Evolutionary conservation across 2,329 filamentous ascomycete genomes (phyloP), one percentile per base, ranked within the genome.

Genomic region (Cyphellophora europaea): DNA sequence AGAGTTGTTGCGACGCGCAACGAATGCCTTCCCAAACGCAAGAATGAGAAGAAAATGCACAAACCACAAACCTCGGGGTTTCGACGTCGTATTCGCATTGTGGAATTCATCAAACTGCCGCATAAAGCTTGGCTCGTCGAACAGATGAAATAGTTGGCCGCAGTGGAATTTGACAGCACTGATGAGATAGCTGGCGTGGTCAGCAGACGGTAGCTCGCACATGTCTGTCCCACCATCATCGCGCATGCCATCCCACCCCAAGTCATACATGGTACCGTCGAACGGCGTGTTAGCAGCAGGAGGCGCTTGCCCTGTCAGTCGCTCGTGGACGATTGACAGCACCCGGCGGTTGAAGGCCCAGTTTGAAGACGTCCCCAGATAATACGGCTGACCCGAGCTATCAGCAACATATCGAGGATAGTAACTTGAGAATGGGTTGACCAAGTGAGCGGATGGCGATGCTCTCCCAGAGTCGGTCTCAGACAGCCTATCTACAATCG

Each of bases 121-220:
- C 61, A 69, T 70, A 37, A 74, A 74, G 0, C 55, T 57, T 8
- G 62, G 56, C 32, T 73, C 70, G 15, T 75, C 69, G 28, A 73
- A 71, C 2, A 74, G 52, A 32, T 72, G 69, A 15, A 71, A 70
- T 3, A 73, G 48, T 18, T 71, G 69, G 3, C 65, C 63, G 36
- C 68, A 71, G 39, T 72, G 67, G 28, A 73, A 74, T 36, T 73
- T 72, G 38, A 73, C 69, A 0, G 67, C 64, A 40, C 71, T 72
- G 53, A 73, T 66, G 3, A 74, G 50, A 36, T 67, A 73, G 3
- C 69, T 53, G 4, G 67, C 66, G 44, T 67, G 63, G 44, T 74
- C 69, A 0, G 66, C 54, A 1, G 64, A 68, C 0, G 71, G 71
- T 11, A 74, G 51, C n/a, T 58, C 51, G 11, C 56, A 50, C 5